These are phyloP conservation scores for Geranium incanum DNA, from an alignment of 441 rosid species.

Conservation along the genomic window DNA sequence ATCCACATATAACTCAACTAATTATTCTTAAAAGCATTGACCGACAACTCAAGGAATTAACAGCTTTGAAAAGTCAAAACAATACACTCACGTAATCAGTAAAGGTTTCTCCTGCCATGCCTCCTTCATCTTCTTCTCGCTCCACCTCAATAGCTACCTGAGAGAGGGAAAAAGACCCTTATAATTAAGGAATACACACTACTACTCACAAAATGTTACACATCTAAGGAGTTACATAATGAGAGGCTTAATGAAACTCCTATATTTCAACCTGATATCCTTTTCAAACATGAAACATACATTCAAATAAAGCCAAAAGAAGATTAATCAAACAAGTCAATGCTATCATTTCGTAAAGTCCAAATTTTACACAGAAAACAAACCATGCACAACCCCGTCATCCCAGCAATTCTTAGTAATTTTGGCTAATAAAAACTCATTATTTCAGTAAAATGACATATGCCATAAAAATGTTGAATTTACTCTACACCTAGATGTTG, in stretches of 20 bases:
- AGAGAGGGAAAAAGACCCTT: conserved; percentile 19
- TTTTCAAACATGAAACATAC: background rate
- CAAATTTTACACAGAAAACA: background rate
- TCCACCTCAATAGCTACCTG: conserved; percentile 97
- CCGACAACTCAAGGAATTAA: conserved; percentile 13
- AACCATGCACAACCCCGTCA: background rate
- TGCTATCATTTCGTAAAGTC: background rate
- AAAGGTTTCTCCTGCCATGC: conserved; percentile 84
- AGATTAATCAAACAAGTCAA: background rate
- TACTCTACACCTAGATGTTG: background rate
- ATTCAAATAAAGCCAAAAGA: background rate
- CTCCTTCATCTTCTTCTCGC: conserved; percentile 98
- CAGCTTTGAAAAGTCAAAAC: conserved; percentile 6
- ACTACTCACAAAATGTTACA: background rate
- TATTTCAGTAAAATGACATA: background rate
- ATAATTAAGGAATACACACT: background rate
- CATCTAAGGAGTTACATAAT: background rate
- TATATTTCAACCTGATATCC: background rate
- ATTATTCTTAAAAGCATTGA: conserved; percentile 19
- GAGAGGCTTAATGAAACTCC: background rate
- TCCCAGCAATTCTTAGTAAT: background rate
- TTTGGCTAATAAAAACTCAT: background rate
- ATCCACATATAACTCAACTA: conserved; percentile 17
- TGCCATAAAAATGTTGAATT: background rate
- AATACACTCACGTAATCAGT: conserved; percentile 76